These are phyloP conservation scores for Cubamyces lactineus DNA, from an alignment of 768 basidiomycete species.

Conservation along the genomic window DNA sequence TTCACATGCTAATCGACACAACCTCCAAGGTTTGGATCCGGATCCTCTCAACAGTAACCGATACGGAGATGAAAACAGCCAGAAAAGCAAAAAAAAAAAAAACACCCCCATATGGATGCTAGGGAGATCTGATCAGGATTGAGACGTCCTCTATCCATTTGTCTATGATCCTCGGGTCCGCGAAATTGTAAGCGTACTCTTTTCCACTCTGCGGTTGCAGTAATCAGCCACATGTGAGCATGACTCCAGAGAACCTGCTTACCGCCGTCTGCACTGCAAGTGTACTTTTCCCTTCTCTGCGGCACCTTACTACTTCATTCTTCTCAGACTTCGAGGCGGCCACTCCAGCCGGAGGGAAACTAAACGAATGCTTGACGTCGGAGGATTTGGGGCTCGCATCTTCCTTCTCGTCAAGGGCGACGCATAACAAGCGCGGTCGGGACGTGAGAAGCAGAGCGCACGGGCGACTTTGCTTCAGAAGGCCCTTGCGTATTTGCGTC, in stretches of 20 bases:
- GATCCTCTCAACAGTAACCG: background rate
- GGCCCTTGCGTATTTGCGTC: conserved; percentile 10
- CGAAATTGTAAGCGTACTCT: background rate
- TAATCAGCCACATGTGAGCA: background rate
- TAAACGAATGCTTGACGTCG: conserved; percentile 14
- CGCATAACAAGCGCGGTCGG: conserved; percentile 14
- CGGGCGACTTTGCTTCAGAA: conserved; percentile 11
- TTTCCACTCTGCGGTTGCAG: background rate
- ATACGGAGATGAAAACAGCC: background rate
- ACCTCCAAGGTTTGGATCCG: background rate
- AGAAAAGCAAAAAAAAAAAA: no score
- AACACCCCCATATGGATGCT: no score
- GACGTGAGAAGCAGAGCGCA: conserved; percentile 16
- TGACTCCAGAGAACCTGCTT: background rate
- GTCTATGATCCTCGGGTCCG: background rate
- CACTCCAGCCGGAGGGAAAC: background rate
- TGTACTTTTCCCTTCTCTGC: background rate
- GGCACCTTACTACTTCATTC: background rate
- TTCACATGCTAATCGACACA: no score
- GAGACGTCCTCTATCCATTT: background rate
- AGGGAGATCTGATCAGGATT: background rate
- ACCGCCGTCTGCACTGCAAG: conserved; percentile 3
- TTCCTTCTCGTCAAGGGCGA: conserved; percentile 4
- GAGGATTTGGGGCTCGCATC: background rate
- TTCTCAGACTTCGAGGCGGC: background rate